These are phyloP conservation scores for Talaromyces liani DNA, from an alignment of 495 filamentous ascomycete species.

Conservation along the genomic window DNA sequence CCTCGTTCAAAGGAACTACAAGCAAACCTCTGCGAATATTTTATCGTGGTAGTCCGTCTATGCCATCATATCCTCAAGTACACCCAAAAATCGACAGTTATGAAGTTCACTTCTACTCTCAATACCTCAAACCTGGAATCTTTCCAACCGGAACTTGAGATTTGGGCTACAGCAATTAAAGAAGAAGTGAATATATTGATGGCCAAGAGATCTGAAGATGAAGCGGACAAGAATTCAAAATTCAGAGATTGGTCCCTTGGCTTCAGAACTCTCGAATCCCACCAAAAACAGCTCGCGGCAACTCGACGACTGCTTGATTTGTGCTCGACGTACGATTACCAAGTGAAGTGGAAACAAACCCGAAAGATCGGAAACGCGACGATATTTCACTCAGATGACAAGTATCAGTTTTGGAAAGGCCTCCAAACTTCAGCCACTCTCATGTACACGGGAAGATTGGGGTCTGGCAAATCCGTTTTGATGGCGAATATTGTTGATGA, in stretches of 20 bases:
- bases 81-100: slow-evolving; percentile 25
- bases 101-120: slow-evolving; percentile 22
- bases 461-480: slow-evolving; percentile 35
- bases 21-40: slow-evolving; percentile 33
- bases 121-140: slow-evolving; percentile 21
- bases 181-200: slow-evolving; percentile 26
- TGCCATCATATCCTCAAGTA: slow-evolving; percentile 30
- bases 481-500: slow-evolving; percentile 38
- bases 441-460: slow-evolving; percentile 31
- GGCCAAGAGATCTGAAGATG: slow-evolving; percentile 22
- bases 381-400: slow-evolving; percentile 14
- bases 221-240: slow-evolving; percentile 24
- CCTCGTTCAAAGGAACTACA: slow-evolving; percentile 29
- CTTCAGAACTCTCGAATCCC: not conserved
- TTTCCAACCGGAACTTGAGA: slow-evolving; percentile 27
- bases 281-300: slow-evolving; percentile 19
- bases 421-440: slow-evolving; percentile 19
- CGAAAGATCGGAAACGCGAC: slow-evolving; percentile 31
- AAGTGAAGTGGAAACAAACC: slow-evolving; percentile 33
- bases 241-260: slow-evolving; percentile 14
- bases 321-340: slow-evolving; percentile 34
- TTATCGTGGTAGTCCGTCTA: slow-evolving; percentile 31
- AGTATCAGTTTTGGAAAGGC: slow-evolving; percentile 32
- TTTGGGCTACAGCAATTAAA: slow-evolving; percentile 30
- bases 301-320: slow-evolving; percentile 23